Percentiles rank a stretch among this genome's conserved stretches.
Evolutionary conservation across 345 rosid genomes (phyloP).

Genomic region (Nasturtium officinale): DNA sequence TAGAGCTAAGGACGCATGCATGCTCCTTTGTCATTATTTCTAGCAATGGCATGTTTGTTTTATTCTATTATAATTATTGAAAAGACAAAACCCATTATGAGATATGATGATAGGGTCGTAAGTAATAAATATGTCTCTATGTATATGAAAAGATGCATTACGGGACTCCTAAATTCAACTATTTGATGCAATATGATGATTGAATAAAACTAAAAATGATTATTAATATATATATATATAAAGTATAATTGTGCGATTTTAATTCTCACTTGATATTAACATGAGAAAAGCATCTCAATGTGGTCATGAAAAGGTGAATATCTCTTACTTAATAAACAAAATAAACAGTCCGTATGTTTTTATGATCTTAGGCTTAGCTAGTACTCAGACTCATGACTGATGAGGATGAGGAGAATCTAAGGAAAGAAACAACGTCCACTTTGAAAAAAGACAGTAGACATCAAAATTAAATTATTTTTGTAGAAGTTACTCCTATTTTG

Average conservation of each 20-base stretch:
- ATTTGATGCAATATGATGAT: conserved; percentile 21
- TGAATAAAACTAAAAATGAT: conserved; percentile 13
- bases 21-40: conserved; percentile 38
- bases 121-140: conserved; percentile 37
- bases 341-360: neutral
- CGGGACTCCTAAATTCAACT: conserved; percentile 15
- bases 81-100: conserved; percentile 59
- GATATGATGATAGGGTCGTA: conserved; percentile 45
- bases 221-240: neutral
- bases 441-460: conserved; percentile 6
- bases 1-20: conserved; percentile 16
- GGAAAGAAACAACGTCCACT: conserved; percentile 38
- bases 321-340: neutral
- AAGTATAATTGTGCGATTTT: neutral
- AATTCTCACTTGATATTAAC: conserved; percentile 25
- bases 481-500: neutral
- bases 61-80: conserved; percentile 29
- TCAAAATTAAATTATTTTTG: neutral
- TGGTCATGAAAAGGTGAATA: conserved; percentile 28
- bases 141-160: conserved; percentile 28
- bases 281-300: conserved; percentile 36
- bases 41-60: conserved; percentile 36
- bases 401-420: conserved; percentile 40
- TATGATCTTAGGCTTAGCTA: conserved; percentile 10
- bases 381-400: conserved; percentile 21